phyloP scores from a whole-genome alignment of 352 stramenopile species.

The Phytophthora gonapodyides region DNA sequence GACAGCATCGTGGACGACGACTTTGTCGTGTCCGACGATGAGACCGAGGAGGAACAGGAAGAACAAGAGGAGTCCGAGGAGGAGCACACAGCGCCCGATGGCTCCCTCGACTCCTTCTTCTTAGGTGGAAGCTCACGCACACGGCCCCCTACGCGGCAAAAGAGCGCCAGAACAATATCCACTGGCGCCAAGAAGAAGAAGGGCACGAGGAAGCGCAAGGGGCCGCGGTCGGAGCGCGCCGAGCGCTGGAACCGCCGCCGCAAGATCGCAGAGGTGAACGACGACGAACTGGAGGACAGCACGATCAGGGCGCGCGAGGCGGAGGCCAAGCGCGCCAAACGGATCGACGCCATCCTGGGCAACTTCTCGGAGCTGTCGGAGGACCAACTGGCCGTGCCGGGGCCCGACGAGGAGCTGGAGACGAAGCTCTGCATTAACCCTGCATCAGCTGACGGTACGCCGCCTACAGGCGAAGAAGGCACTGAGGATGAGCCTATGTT shows the following conservation, averaged over 20 bases:
- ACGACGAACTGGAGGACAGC: constrained; percentile 69
- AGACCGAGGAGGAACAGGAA: constrained; percentile 17
- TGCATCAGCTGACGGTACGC: constrained; percentile 35
- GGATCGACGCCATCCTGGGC: constrained; percentile 41
- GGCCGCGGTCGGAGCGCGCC: constrained; percentile 12
- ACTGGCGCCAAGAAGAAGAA: constrained; percentile 13
- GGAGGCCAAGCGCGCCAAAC: constrained; percentile 56
- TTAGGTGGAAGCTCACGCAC: background rate
- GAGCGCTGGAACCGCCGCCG: constrained; percentile 57
- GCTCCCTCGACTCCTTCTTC: constrained; percentile 17
- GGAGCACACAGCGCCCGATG: constrained; percentile 4
- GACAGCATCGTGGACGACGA: constrained; percentile 35
- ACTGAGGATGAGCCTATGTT: constrained; percentile 62
- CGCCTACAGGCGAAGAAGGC: constrained; percentile 49
- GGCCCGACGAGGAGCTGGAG: constrained; percentile 21
- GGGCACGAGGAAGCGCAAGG: constrained; percentile 39
- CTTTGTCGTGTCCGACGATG: constrained; percentile 20
- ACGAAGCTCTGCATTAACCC: constrained; percentile 70
- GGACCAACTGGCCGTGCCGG: constrained; percentile 37
- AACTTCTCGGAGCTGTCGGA: constrained; percentile 41
- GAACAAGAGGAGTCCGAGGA: constrained; percentile 15
- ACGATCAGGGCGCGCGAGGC: constrained; percentile 65
- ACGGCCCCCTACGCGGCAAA: background rate
- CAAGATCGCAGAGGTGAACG: constrained; percentile 67
- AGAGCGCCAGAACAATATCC: background rate